Evolutionary conservation across 1,284 basidiomycete species (phyloP), one percentile per base, ranked within the genome.

Genomic region (Cryptococcus sp.): DNA sequence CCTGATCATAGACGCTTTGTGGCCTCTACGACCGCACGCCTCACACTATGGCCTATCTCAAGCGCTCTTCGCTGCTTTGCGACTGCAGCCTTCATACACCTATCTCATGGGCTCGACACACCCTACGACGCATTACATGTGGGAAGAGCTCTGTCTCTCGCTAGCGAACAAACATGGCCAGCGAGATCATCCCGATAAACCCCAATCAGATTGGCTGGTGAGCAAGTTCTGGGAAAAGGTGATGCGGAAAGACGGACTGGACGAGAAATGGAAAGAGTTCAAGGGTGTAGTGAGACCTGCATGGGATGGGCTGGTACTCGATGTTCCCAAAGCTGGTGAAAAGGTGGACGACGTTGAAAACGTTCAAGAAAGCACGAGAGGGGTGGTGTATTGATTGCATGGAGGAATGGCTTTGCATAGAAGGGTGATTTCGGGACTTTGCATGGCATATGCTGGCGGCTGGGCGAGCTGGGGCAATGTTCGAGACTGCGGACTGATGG

Each of bases 1-100:
- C 27, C 67, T 80, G 39, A 69, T 80, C 31, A 68, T 79, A 47
- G 79, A 80, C 65, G 66, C 71, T 19, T 69, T 80, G 7, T 77
- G 72, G 65, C 73, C 76, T 3, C 48, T 74, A 17, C 50, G 65
- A 39, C 52, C 64, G 0, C 78, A 80, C 55, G 54, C 69, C 3
- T 76, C 73, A 3, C 79, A 80, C 59, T 74, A 76, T 47, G 72
- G 71, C 19, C 68, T 78, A 57, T 53, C 67, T 4, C 70, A 78
- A 60, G 75, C 78, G 3, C 65, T 79, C 41, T 54, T 53, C 5
- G 65, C 73, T 25, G 66, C 75, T 13, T 59, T 75, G 22, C 64
- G 70, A 5, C 54, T 80, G 27, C 61, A 68, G 35, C 66, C 79
- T 3, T 17, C 45, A 6, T 65, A 64, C 41, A 79, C 79, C n/a